Base-by-base conservation (phyloP, 495 filamentous ascomycete genomes). In the Penicillium steckii region DNA sequence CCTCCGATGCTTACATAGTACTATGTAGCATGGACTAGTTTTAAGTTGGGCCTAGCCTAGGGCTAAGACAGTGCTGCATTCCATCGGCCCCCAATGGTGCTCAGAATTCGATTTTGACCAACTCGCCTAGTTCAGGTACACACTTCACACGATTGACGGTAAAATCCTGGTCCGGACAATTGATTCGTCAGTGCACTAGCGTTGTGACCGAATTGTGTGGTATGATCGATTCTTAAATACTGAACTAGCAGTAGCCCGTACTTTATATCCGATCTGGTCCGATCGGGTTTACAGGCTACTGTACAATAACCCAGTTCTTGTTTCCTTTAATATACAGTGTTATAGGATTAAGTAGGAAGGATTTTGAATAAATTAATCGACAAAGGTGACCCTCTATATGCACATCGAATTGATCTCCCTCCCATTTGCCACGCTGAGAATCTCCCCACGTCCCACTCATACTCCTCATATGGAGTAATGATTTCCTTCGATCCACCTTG, bases 381-480 rank as follows among this genome's bases (percentile, higher is more conserved):
- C 33, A 37, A 37, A 37, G 33, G 18, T 4, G 33, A 8, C 29
- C n/a, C n/a, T n/a, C n/a, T n/a, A n/a, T n/a, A n/a, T n/a, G n/a
- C n/a, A n/a, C n/a, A n/a, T n/a, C n/a, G n/a, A n/a, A n/a, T n/a
- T n/a, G n/a, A n/a, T n/a, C n/a, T n/a, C n/a, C 27, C 27, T 29
- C 18, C 33, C 18, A 17, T 17, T 53, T 38, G 50, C 50, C 50
- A 53, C 50, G 43, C 43, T 53, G 43, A 46, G 24, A 24, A 2
- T 30, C 26, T 29, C 43, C 17, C 26, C 25, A 43, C 40, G n/a
- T 37, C 33, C 33, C 33, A 18, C 2, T n/a, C 18, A 4, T 13
- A n/a, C 10, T 12, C 43, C 42, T 54, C 57, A 40, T 57, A 56
- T 30, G 46, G 49, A 58, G 61, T 59, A 61, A 26, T 18, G 61